phyloP scores from a whole-genome alignment of 805 yeast genomes.

The Candida fluviatilis region DNA sequence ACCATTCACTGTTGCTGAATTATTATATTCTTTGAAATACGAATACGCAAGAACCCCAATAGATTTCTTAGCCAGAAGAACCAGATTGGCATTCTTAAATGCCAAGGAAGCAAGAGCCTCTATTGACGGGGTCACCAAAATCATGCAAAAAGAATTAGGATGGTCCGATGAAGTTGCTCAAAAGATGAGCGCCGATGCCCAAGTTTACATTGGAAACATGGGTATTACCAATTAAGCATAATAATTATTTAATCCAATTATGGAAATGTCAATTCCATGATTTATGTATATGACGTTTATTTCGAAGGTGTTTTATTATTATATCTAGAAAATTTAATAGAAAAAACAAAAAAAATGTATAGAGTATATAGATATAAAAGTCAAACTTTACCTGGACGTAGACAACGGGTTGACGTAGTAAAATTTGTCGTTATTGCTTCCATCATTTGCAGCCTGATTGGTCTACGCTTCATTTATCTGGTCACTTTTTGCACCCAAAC shows the following conservation, averaged over 20 bases:
- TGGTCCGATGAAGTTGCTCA: conserved; percentile 66
- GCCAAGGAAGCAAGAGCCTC: conserved; percentile 77
- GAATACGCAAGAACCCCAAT: conserved; percentile 86
- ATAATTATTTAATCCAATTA: neutral
- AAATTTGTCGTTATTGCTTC: too few species aligned
- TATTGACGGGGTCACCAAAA: conserved; percentile 78
- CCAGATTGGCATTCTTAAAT: conserved; percentile 87
- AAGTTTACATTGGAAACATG: conserved; percentile 58
- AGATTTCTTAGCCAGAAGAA: conserved; percentile 90
- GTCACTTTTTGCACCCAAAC: too few species aligned
- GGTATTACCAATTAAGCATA: conserved; percentile 32
- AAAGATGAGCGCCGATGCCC: conserved; percentile 48
- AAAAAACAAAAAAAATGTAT: neutral
- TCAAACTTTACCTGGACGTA: too few species aligned
- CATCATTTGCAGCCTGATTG: too few species aligned
- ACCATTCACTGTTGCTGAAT: conserved; percentile 90
- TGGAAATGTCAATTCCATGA: neutral
- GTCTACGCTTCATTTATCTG: too few species aligned
- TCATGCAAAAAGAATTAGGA: conserved; percentile 73
- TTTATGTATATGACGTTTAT: neutral
- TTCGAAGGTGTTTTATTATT: neutral
- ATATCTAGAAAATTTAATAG: neutral
- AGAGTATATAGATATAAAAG: neutral
- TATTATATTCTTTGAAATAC: conserved; percentile 72
- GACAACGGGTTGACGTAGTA: too few species aligned